Evolutionary conservation across 2,329 filamentous ascomycete species (phyloP).

Genomic region (Talaromyces funiculosus): DNA sequence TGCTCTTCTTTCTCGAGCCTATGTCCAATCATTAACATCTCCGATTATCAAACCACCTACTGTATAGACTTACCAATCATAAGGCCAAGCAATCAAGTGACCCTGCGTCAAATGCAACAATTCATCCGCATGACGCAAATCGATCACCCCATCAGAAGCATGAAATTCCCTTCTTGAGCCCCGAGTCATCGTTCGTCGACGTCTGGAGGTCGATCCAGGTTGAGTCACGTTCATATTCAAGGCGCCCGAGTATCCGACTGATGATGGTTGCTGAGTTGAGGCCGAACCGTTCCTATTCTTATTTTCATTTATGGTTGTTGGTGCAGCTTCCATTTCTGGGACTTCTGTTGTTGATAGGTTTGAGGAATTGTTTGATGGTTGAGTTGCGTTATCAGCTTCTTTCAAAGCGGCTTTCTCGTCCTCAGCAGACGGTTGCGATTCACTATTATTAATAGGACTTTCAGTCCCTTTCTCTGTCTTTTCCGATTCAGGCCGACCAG

Average conservation of each 20-base stretch:
- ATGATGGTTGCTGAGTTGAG: conserved; percentile 14
- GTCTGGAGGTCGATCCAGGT: conserved; percentile 22
- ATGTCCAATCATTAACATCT: background rate
- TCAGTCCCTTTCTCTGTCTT: conserved; percentile 1
- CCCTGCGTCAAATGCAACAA: conserved; percentile 78
- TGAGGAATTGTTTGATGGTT: background rate
- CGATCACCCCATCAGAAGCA: conserved; percentile 68
- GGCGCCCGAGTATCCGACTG: conserved; percentile 37
- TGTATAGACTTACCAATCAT: conserved; percentile 63
- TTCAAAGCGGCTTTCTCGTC: conserved; percentile 43
- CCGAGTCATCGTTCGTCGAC: conserved; percentile 42
- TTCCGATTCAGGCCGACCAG: background rate
- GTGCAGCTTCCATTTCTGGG: conserved; percentile 21
- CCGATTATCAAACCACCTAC: background rate
- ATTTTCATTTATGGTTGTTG: conserved; percentile 21
- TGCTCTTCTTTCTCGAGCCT: conserved; percentile 82
- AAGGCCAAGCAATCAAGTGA: conserved; percentile 84
- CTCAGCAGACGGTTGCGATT: conserved; percentile 12
- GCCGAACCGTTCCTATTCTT: conserved; percentile 17
- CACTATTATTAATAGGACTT: background rate
- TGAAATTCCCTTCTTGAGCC: conserved; percentile 44
- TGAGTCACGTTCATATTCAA: conserved; percentile 31
- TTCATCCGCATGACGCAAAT: conserved; percentile 70
- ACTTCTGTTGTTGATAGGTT: conserved; percentile 15
- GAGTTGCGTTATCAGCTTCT: conserved; percentile 18